phyloP scores from a whole-genome alignment of 2,329 filamentous ascomycete species.

The Diaporthe sp. region DNA sequence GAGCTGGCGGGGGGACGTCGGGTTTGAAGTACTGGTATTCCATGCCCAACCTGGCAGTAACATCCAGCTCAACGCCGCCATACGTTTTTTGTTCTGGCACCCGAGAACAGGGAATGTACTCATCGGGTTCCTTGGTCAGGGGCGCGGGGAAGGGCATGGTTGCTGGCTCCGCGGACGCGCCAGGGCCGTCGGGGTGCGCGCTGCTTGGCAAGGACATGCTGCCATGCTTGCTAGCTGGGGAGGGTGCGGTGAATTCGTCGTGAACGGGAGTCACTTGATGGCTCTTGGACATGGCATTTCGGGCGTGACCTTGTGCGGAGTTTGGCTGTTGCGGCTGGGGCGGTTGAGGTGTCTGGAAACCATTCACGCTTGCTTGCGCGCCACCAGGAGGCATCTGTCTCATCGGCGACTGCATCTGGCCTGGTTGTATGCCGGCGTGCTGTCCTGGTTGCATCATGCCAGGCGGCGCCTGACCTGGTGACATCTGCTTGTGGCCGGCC shows the following conservation, averaged over 20 bases:
- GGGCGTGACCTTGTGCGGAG: constrained; percentile 59
- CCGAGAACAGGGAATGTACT: constrained; percentile 69
- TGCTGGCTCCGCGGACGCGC: constrained; percentile 42
- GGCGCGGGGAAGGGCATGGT: constrained; percentile 51
- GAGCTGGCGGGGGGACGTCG: constrained; percentile 79
- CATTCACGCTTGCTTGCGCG: constrained; percentile 63
- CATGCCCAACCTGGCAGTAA: constrained; percentile 74
- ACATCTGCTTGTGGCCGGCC: constrained; percentile 58
- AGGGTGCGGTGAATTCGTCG: constrained; percentile 59
- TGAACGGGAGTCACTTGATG: constrained; percentile 60
- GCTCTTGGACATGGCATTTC: constrained; percentile 66
- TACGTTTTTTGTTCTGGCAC: constrained; percentile 31
- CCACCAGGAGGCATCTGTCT: constrained; percentile 63
- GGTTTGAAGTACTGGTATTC: constrained; percentile 80
- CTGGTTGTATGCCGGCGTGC: constrained; percentile 58
- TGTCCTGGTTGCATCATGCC: constrained; percentile 58
- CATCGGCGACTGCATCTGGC: constrained; percentile 56
- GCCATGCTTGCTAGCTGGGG: constrained; percentile 61
- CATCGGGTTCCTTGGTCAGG: constrained; percentile 61
- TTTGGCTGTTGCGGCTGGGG: constrained; percentile 59
- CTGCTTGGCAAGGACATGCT: constrained; percentile 58
- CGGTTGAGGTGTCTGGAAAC: constrained; percentile 61
- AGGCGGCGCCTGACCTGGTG: constrained; percentile 55
- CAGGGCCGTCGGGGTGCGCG: constrained; percentile 50
- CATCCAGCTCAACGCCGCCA: constrained; percentile 80